Base-by-base conservation (phyloP, 768 basidiomycete genomes). In the Auricularia sp. region DNA sequence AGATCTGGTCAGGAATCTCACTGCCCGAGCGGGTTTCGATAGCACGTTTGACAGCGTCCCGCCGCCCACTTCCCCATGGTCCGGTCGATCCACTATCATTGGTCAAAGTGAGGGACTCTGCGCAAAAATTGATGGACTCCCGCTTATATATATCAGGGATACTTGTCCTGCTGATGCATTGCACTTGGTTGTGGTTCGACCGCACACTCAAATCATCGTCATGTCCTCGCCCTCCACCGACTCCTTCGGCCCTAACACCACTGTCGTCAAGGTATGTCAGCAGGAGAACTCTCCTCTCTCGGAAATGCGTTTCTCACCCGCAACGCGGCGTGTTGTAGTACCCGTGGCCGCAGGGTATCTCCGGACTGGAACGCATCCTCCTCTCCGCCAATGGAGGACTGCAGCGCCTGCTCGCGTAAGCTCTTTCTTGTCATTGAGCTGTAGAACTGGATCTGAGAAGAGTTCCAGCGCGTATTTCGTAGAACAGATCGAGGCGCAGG, bases 341-440 rank as follows among this genome's bases (percentile, higher is more conserved):
- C 72, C 76, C 80, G 56, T 85, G 84, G 81, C 84, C 85, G 0
- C 64, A 67, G 3, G 71, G 70, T 35, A 61, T 75, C 6, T 85
- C 81, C 35, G 86, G 86, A 39, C 66, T 88, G 16, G 88, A 89
- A 73, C 81, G 88, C 34, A 82, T 89, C 63, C 82, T 85, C 64
- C 79, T 89, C 36, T 83, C 86, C 37, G 83, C 87, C 0, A 86
- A 86, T 68, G 88, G 88, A 3, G 86, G 89, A 71, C 73, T 90
- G 3, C 88, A 89, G 71, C 79, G 87, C 29, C 75, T 87, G 16
- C 75, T 89, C 34, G 88, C 88, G 88, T 86, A 69, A 16, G 70
- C 65, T 8, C 34, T 42, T 63, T 18, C 37, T 35, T 34, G 36
- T 61, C 21, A 14, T 3, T 56, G 24, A 16, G 18, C 29, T 29